Evolutionary conservation across 352 stramenopile species (phyloP).

Genomic region (Thalassiosira sp.): DNA sequence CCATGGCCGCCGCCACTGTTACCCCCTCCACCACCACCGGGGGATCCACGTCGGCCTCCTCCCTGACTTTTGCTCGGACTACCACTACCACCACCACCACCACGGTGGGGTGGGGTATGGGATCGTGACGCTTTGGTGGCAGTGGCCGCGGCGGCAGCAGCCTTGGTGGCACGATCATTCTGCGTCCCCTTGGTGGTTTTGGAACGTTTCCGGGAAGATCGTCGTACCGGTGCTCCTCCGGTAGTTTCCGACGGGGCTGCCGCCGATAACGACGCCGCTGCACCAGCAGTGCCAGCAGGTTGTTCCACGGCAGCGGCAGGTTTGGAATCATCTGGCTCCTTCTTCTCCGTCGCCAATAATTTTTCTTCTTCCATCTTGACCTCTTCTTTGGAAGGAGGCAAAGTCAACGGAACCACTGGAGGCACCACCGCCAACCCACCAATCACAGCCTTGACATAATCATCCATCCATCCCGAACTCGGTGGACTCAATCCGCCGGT

Average conservation of each 20-base stretch:
- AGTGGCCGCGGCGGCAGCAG: neutral
- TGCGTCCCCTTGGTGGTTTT: conserved; percentile 15
- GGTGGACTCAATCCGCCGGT: conserved; percentile 49
- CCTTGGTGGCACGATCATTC: conserved; percentile 8
- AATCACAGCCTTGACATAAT: conserved; percentile 52
- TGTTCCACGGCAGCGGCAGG: too few species aligned
- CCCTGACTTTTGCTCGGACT: neutral
- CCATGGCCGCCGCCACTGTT: too few species aligned
- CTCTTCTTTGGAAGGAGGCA: neutral
- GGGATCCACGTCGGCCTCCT: too few species aligned
- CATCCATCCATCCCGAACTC: conserved; percentile 60
- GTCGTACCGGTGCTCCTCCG: conserved; percentile 3
- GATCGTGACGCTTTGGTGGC: neutral
- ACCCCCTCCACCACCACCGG: too few species aligned
- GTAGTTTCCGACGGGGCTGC: neutral
- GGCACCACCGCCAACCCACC: too few species aligned
- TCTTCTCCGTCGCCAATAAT: too few species aligned
- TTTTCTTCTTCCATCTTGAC: neutral
- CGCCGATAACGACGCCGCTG: neutral
- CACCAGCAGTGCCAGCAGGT: too few species aligned
- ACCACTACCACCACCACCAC: neutral
- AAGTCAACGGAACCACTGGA: too few species aligned
- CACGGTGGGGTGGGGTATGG: neutral
- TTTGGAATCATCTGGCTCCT: too few species aligned
- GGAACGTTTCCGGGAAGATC: conserved; percentile 19